These are phyloP conservation scores for Xylariaceae sp. DNA, from an alignment of 2,329 filamentous ascomycete genomes.

Conservation along the genomic window DNA sequence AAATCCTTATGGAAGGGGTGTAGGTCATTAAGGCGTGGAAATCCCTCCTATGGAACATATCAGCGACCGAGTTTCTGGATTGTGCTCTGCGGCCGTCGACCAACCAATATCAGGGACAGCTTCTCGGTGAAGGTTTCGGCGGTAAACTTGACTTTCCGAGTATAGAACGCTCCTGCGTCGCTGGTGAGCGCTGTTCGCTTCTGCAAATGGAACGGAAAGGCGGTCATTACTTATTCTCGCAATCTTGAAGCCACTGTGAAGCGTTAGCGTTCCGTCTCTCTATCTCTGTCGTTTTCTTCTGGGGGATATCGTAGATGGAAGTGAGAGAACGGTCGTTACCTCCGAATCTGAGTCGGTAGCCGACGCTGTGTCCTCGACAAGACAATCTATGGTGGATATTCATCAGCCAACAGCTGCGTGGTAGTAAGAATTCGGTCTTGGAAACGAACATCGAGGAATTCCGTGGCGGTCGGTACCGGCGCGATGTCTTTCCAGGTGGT, in stretches of 20 bases:
- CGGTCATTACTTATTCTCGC: conserved; percentile 63
- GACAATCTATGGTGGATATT: conserved; percentile 51
- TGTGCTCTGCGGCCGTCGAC: background rate
- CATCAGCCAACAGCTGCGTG: conserved; percentile 5
- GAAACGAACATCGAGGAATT: conserved; percentile 75
- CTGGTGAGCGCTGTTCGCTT: conserved; percentile 5
- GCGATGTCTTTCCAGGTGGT: conserved; percentile 73
- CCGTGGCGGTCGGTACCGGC: conserved; percentile 84
- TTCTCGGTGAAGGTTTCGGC: conserved; percentile 96
- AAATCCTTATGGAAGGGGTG: conserved; percentile 87
- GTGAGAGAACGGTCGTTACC: conserved; percentile 2
- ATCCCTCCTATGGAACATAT: conserved; percentile 54
- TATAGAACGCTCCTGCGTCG: conserved; percentile 69
- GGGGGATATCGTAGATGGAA: background rate
- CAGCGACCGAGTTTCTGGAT: background rate
- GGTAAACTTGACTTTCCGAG: conserved; percentile 96
- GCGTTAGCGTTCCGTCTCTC: conserved; percentile 2
- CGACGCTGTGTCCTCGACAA: conserved; percentile 89
- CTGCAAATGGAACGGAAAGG: background rate
- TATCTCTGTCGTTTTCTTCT: background rate
- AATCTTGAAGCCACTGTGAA: conserved; percentile 81
- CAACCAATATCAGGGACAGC: conserved; percentile 43
- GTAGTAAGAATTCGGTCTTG: background rate
- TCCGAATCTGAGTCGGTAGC: conserved; percentile 87
- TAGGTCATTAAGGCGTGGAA: conserved; percentile 88